phyloP scores from a whole-genome alignment of 495 filamentous ascomycete genomes.

The Podospora anserina region DNA sequence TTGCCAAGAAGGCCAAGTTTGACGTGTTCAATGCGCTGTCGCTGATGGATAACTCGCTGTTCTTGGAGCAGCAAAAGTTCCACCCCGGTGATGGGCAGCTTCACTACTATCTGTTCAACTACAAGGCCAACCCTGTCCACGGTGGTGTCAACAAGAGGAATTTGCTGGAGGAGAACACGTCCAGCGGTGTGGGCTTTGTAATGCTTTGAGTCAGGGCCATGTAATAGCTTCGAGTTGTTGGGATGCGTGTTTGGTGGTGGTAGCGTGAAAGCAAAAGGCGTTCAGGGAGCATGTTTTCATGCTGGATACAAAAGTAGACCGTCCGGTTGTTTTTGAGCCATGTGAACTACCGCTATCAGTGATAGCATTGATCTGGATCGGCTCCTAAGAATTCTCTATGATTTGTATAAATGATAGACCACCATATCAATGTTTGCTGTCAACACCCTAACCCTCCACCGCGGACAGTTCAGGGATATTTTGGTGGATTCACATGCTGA shows the following conservation, averaged over 20 bases:
- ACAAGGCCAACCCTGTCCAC: slow-evolving; percentile 72
- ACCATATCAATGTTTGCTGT: neutral
- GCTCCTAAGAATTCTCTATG: no score
- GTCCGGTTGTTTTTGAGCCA: neutral
- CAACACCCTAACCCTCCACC: neutral
- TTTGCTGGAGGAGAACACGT: slow-evolving; percentile 63
- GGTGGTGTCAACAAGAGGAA: slow-evolving; percentile 82
- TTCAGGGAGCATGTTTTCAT: neutral
- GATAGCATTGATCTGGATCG: no score
- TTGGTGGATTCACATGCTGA: neutral
- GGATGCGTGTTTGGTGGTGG: neutral
- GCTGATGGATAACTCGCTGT: slow-evolving; percentile 86
- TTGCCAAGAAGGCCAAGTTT: slow-evolving; percentile 82
- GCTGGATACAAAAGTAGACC: neutral
- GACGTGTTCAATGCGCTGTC: slow-evolving; percentile 97
- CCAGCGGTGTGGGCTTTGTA: slow-evolving; percentile 86
- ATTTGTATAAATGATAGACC: neutral
- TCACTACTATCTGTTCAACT: slow-evolving; percentile 97
- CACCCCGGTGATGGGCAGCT: slow-evolving; percentile 89
- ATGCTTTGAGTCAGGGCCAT: slow-evolving; percentile 54
- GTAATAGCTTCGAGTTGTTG: neutral
- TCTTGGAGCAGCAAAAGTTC: slow-evolving; percentile 89
- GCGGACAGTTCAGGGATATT: neutral
- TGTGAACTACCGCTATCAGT: neutral
- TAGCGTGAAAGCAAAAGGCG: neutral